Base-by-base conservation (phyloP, 2,329 filamentous ascomycete genomes). In the Pezicula rhizophila region DNA sequence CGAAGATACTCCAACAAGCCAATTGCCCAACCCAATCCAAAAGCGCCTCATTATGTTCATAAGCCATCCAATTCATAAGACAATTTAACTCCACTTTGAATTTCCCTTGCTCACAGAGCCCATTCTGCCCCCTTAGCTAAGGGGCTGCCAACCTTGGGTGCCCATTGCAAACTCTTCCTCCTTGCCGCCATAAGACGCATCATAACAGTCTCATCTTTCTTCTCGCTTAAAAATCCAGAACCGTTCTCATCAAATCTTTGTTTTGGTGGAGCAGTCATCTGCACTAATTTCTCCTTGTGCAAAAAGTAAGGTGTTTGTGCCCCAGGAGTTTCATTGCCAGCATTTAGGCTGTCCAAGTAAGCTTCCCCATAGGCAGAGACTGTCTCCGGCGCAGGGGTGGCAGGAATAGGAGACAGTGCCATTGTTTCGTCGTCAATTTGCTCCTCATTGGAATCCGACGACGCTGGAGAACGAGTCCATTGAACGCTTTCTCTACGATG, bases 121-220 rank as follows among this genome's bases (percentile, higher is more conserved):
- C 35, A 38, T n/a, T 39, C 38, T 38, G 15, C 46, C 17, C 57
- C 70, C 59, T 73, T 79, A 23, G 80, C 76, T 57, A 91, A 68
- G 2, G 87, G 87, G 65, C 87, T 91, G 15, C 78, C 83, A 50
- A 89, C 70, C 68, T 86, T 85, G 26, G 87, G 87, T 28, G 85
- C 85, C 70, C 84, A 89, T 61, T 88, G 85, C 65, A 89, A 64
- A 61, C 85, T 92, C 77, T 88, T 89, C 52, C 87, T 76, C 52
- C 86, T 75, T 1, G 85, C 86, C 10, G 84, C 81, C 74, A 87
- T 80, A 52, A 91, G 69, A 42, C 63, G 55, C 58, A 60, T 58
- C 64, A 66, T 64, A 17, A 66, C 58, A 49, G 70, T 71, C 58
- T 71, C 62, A 58, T 83, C 76, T 66, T 78, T 78, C 45, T 77